Conservation (phyloP, 2,329 filamentous ascomycete genomes). For the Nemania abortiva region DNA sequence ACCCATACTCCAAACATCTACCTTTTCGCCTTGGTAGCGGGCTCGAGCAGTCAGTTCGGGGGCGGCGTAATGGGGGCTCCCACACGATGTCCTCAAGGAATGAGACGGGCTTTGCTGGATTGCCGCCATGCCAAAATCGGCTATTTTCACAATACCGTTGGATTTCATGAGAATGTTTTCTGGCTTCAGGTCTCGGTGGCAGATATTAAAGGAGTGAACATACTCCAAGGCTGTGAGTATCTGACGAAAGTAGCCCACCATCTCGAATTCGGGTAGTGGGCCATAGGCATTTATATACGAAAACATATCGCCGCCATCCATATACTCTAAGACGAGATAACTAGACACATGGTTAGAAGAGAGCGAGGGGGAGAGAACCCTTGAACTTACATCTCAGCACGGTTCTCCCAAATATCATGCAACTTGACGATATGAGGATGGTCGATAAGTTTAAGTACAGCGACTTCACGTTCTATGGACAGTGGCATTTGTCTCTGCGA, state of each 20-base stretch:
- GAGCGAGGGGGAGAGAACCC: conserved; percentile 17
- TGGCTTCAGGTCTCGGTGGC: conserved; percentile 94
- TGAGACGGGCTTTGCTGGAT: conserved; percentile 83
- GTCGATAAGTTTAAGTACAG: conserved; percentile 95
- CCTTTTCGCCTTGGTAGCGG: conserved; percentile 82
- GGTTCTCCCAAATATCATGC: conserved; percentile 98
- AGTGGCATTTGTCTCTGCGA: conserved; percentile 81
- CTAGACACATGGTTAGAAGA: conserved; percentile 61
- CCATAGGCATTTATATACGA: conserved; percentile 83
- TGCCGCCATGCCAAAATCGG: conserved; percentile 98
- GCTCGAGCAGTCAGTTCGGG: conserved; percentile 83
- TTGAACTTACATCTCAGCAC: conserved; percentile 83
- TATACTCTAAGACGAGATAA: conserved; percentile 94
- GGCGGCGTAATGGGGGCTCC: conserved; percentile 95
- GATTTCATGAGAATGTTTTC: conserved; percentile 93
- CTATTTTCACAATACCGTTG: conserved; percentile 85
- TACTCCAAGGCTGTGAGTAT: conserved; percentile 93
- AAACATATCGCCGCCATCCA: conserved; percentile 84
- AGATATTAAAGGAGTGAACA: conserved; percentile 94
- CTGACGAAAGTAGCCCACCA: conserved; percentile 89
- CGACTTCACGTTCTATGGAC: conserved; percentile 92
- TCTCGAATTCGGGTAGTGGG: conserved; percentile 81
- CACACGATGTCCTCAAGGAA: conserved; percentile 88
- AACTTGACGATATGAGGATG: conserved; percentile 95
- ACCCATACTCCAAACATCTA: conserved; percentile 95